Conservation (phyloP, 805 yeast species). For the Geotrichum ghanense region DNA sequence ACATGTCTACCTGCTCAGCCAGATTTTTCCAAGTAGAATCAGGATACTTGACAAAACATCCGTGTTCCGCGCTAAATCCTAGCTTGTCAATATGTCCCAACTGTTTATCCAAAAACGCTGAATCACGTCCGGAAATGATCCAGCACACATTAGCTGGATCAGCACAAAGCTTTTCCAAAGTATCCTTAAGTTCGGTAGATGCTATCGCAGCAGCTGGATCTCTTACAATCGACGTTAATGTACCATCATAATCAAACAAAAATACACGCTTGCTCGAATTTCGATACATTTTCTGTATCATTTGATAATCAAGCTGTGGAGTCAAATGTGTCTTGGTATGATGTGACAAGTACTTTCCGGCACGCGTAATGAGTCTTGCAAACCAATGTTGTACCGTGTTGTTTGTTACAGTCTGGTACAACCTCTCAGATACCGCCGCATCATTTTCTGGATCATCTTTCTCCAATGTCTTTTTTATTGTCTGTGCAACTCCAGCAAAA, state of each 20-base stretch:
- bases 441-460: constrained; percentile 34
- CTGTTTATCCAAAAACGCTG: constrained; percentile 79
- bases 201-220: constrained; percentile 99
- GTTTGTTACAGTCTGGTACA: constrained; percentile 52
- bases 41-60: constrained; percentile 82
- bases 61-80: constrained; percentile 94
- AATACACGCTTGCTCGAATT: constrained; percentile 60
- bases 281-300: constrained; percentile 47
- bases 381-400: constrained; percentile 81
- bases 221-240: constrained; percentile 88
- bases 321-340: constrained; percentile 45
- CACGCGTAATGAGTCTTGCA: constrained; percentile 40
- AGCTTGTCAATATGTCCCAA: constrained; percentile 56
- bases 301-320: constrained; percentile 74
- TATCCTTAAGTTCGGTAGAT: constrained; percentile 51
- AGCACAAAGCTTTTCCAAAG: constrained; percentile 46
- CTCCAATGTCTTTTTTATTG: constrained; percentile 57
- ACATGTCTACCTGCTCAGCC: constrained; percentile 75
- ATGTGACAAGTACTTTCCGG: constrained; percentile 23
- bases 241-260: constrained; percentile 94
- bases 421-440: constrained; percentile 21
- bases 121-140: constrained; percentile 96
- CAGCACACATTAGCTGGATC: constrained; percentile 84
- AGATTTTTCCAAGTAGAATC: constrained; percentile 71
- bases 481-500: constrained; percentile 79